Percentiles rank a stretch among this genome's conserved stretches.
These are phyloP conservation scores for Rhypophila decipiens DNA, from an alignment of 495 filamentous ascomycete genomes.

Conservation along the genomic window DNA sequence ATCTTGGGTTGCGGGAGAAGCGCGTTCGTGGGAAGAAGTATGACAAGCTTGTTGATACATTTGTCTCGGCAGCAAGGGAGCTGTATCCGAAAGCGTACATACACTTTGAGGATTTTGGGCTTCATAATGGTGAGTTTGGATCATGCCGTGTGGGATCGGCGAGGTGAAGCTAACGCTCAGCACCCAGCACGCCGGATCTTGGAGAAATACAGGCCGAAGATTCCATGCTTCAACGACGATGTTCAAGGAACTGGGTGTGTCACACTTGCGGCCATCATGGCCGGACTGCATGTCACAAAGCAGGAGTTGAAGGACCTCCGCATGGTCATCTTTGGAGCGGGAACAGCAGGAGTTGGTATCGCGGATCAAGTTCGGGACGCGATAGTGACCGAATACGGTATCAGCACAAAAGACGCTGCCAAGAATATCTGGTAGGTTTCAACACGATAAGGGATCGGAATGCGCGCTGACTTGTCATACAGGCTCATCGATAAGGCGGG, in stretches of 20 bases:
- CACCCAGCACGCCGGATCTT: constrained; percentile 54
- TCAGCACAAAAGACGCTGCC: constrained; percentile 64
- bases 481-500: constrained; percentile 86
- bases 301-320: constrained; percentile 60
- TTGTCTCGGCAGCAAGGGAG: constrained; percentile 60
- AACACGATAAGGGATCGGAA: too few relatives aligned
- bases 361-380: constrained; percentile 79
- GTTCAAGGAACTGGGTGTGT: constrained; percentile 88
- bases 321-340: constrained; percentile 72
- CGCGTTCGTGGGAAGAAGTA: constrained; percentile 67
- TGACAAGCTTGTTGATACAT: constrained; percentile 69
- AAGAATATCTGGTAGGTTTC: constrained; percentile 70
- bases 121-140: constrained; percentile 44
- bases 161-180: not conserved
- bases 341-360: constrained; percentile 83
- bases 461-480: not conserved
- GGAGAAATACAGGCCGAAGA: constrained; percentile 61
- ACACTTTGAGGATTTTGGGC: constrained; percentile 67
- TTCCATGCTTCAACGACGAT: constrained; percentile 89
- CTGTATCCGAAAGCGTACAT: constrained; percentile 76
- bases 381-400: constrained; percentile 60
- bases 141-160: too few relatives aligned
- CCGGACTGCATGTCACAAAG: constrained; percentile 62
- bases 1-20: constrained; percentile 65
- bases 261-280: constrained; percentile 73